phyloP scores from a whole-genome alignment of 2,329 filamentous ascomycete species.

The Clarireedia sp. region DNA sequence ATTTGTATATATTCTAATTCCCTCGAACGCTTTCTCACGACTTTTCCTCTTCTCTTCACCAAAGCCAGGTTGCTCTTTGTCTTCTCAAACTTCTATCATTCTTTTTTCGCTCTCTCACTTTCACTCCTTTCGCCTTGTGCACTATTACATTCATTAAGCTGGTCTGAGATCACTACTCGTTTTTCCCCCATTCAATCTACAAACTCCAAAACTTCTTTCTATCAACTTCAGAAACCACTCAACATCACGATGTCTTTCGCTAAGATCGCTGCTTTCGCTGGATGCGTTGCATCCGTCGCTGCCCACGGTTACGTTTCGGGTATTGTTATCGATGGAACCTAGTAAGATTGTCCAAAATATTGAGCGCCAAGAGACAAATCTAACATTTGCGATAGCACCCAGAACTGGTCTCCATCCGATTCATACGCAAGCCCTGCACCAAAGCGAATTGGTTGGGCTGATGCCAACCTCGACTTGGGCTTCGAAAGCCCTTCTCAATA shows the following conservation, averaged over 20 bases:
- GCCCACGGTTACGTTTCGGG: conserved; percentile 40
- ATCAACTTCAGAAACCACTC: not conserved
- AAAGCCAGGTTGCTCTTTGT: conserved; percentile 3
- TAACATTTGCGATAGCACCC: conserved; percentile 21
- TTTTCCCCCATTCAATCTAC: not conserved
- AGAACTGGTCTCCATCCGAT: not conserved
- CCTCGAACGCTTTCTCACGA: not conserved
- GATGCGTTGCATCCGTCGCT: conserved; percentile 18
- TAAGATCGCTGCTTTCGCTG: conserved; percentile 19
- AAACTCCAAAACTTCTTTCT: not conserved
- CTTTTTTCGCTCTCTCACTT: not conserved
- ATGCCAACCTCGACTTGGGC: conserved; percentile 29
- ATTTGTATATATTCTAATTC: not conserved
- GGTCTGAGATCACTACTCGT: conserved; percentile 2
- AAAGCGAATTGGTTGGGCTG: not conserved
- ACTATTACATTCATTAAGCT: conserved; percentile 8
- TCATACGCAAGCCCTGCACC: not conserved
- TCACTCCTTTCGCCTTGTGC: conserved; percentile 2
- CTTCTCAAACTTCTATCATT: conserved; percentile 3
- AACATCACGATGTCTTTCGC: conserved; percentile 23
- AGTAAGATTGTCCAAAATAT: conserved; percentile 15
- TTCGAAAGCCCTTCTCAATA: conserved; percentile 42
- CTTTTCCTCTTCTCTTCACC: not conserved
- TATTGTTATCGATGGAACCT: conserved; percentile 39
- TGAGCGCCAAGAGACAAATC: conserved; percentile 28